Conservation (phyloP, 441 rosid species). For the Rhodomyrtus psidioides region DNA sequence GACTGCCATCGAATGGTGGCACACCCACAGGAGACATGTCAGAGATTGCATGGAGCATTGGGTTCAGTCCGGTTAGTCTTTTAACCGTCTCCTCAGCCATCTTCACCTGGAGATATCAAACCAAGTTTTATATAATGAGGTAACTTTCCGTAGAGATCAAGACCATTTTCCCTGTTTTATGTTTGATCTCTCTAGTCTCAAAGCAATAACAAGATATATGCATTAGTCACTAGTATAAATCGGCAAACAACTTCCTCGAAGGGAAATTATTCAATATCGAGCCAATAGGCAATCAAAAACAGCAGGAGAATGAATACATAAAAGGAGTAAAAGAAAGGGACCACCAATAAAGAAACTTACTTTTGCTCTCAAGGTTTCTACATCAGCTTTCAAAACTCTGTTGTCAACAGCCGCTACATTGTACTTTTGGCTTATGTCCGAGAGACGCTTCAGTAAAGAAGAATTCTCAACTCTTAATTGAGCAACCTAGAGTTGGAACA, state of each 20-base stretch:
- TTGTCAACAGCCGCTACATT: slow-evolving; percentile 61
- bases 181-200: not conserved
- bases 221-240: not conserved
- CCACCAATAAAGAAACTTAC: slow-evolving; percentile 13
- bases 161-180: not conserved
- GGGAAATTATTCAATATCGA: not conserved
- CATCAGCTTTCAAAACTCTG: slow-evolving; percentile 63
- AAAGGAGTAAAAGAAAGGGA: not conserved
- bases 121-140: not conserved
- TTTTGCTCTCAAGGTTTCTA: slow-evolving; percentile 64
- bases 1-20: slow-evolving; percentile 35
- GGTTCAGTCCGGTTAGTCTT: slow-evolving; percentile 52
- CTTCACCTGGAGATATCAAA: slow-evolving; percentile 37
- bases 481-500: slow-evolving; percentile 27
- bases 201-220: not conserved
- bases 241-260: not conserved
- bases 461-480: slow-evolving; percentile 60
- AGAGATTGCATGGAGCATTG: slow-evolving; percentile 37
- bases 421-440: slow-evolving; percentile 49
- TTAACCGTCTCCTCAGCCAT: slow-evolving; percentile 66
- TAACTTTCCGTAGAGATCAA: not conserved
- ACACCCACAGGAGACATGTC: slow-evolving; percentile 34
- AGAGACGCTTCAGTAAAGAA: slow-evolving; percentile 39
- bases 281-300: not conserved
- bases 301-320: not conserved